Percentiles rank a stretch among this genome's conserved stretches.
phyloP scores from a whole-genome alignment of 1,139 yeast genomes.

The Magnusiomyces suaveolens region DNA sequence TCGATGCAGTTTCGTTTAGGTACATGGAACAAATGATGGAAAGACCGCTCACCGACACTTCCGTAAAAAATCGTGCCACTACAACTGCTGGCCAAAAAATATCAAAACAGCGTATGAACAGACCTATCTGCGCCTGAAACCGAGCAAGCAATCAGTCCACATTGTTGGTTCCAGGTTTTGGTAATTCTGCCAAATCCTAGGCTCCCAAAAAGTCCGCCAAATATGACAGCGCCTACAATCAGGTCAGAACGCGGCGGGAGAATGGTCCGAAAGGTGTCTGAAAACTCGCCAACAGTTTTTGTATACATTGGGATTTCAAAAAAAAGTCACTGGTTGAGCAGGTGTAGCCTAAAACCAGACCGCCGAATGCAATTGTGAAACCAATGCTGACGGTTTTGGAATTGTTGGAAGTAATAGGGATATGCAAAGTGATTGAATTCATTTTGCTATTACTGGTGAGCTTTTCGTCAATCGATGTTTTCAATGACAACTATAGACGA shows the following conservation, averaged over 20 bases:
- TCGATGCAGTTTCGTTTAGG: constrained; percentile 65
- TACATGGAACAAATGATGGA: constrained; percentile 59
- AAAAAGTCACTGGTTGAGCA: constrained; percentile 50
- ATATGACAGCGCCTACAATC: constrained; percentile 44
- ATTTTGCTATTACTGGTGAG: too few relatives aligned
- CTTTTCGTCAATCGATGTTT: too few relatives aligned
- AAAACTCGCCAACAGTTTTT: constrained; percentile 1
- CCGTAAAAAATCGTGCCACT: constrained; percentile 43
- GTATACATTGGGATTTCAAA: constrained; percentile 35
- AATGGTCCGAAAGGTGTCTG: constrained; percentile 36
- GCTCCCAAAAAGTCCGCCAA: constrained; percentile 49
- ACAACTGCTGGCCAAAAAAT: constrained; percentile 34
- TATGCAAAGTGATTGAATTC: too few relatives aligned
- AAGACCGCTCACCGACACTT: constrained; percentile 59
- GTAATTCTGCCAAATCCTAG: constrained; percentile 40
- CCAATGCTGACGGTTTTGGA: neutral
- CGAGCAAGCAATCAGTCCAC: constrained; percentile 41
- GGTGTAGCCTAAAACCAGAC: constrained; percentile 48
- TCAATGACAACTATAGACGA: too few relatives aligned
- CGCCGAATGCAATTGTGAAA: constrained; percentile 40
- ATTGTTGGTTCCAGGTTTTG: constrained; percentile 45
- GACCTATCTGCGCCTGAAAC: constrained; percentile 43
- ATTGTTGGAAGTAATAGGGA: too few relatives aligned
- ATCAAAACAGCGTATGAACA: constrained; percentile 43
- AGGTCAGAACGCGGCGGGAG: constrained; percentile 41